phyloP scores from a whole-genome alignment of 2,329 filamentous ascomycete genomes.

The Orbilia brochopaga region DNA sequence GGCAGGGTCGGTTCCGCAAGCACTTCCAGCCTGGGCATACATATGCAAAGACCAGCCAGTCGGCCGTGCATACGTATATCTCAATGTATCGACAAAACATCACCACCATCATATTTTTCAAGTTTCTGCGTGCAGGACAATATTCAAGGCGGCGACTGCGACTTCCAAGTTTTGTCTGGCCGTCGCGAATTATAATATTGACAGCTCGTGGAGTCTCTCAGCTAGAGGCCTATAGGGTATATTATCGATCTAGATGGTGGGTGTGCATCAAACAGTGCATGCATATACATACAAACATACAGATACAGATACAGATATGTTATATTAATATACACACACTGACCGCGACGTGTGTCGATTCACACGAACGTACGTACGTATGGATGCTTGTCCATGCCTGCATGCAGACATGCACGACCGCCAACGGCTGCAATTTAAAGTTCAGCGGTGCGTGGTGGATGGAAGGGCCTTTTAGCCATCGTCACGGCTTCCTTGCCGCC shows the following conservation, averaged over 20 bases:
- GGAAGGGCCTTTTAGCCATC: conserved; percentile 39
- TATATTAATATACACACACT: no score
- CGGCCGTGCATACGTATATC: background rate
- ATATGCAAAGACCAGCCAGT: no score
- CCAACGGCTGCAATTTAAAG: conserved; percentile 13
- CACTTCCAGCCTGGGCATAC: conserved; percentile 13
- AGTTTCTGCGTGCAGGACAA: background rate
- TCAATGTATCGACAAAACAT: background rate
- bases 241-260: background rate
- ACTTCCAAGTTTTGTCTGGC: conserved; percentile 32
- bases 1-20: conserved; percentile 31
- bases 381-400: background rate
- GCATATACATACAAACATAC: no score
- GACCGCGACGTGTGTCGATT: conserved; percentile 24
- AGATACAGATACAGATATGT: background rate
- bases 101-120: background rate
- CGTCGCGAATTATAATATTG: background rate
- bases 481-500: conserved; percentile 39
- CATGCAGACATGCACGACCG: background rate
- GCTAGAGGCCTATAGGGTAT: no score
- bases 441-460: conserved; percentile 25
- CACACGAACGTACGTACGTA: no score
- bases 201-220: no score
- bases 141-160: background rate
- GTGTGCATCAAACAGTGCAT: background rate